Base-by-base conservation (phyloP, 179 eudicot species). In the Silene noctiflora region DNA sequence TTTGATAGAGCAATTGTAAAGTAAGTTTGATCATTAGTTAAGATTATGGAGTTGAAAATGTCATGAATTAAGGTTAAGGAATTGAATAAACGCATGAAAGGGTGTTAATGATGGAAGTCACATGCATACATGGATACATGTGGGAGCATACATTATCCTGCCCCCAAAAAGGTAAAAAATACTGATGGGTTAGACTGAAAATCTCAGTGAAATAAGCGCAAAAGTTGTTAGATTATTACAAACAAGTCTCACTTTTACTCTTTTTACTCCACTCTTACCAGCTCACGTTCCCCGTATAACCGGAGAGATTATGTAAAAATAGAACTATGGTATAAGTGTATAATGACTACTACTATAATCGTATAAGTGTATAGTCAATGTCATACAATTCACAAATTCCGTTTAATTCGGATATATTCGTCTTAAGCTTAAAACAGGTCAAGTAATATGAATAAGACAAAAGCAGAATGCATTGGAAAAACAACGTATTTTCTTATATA, bases 141-240 rank as follows among this genome's bases (percentile, higher is more conserved):
- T 78, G 81, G 72, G 31, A 78, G 22, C 67, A 78, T 29, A 74
- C 81, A 78, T 73, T 72, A 78, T 78, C 81, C 42, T 78, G 77
- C 73, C 69, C 25, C 71, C 22, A 1, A 73, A 78, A 78, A 76
- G 72, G 31, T 31, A 33, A 63, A 60, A 44, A 24, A n/a, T 33
- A 53, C 42, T 71, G 64, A 46, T 19, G 73, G 59, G 29, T 72
- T 72, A 64, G 66, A 51, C 62, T 77, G 51, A 64, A 64, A 51
- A 78, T 72, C n/a, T 42, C 44, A 61, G 16, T 68, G 56, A 69
- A 55, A 31, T 20, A 35, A 24, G 66, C 72, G 73, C 31, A 21
- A 77, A 77, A 77, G 35, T 72, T 64, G 76, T 78, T 35, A 35
- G 9, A 63, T 78, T 29, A 63, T 78, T 71, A 42, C 46, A 21